A percentile compares a stretch with the other conserved stretches of the same genome.
phyloP scores from a whole-genome alignment of 768 basidiomycete species.

The Cystofilobasidium macerans region DNA sequence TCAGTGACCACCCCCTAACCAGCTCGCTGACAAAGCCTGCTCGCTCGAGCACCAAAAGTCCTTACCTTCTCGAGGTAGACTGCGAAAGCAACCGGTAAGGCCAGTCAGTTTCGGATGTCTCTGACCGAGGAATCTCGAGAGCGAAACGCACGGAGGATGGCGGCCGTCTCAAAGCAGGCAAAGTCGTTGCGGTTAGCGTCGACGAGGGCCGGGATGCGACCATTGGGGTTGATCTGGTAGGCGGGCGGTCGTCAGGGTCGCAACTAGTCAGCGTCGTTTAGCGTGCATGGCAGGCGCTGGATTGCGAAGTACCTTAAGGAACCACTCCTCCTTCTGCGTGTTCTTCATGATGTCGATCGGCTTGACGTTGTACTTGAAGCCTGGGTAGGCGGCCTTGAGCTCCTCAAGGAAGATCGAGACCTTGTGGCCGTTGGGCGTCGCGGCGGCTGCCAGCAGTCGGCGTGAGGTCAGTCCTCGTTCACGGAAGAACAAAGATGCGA shows the following conservation, averaged over 20 bases:
- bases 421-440: slow-evolving; percentile 17
- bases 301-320: slow-evolving; percentile 43
- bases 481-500: background rate
- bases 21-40: background rate
- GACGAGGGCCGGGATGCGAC: slow-evolving; percentile 56
- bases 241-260: background rate
- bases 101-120: slow-evolving; percentile 43
- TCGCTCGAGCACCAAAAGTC: no score
- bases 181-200: slow-evolving; percentile 54
- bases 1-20: background rate
- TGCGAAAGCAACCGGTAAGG: background rate
- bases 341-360: slow-evolving; percentile 53
- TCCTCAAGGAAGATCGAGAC: slow-evolving; percentile 43
- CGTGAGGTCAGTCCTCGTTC: background rate
- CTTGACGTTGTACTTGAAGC: slow-evolving; percentile 36
- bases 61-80: background rate
- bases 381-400: slow-evolving; percentile 46
- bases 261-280: no score
- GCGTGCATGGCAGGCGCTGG: no score
- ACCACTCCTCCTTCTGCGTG: slow-evolving; percentile 73
- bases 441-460: background rate
- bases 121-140: slow-evolving; percentile 42
- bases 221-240: slow-evolving; percentile 40
- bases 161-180: slow-evolving; percentile 55
- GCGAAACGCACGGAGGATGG: slow-evolving; percentile 47